A percentile compares a stretch with the other conserved stretches of the same genome.
Evolutionary conservation across 768 basidiomycete genomes (phyloP).

Genomic region (Mycena rebaudengoi): DNA sequence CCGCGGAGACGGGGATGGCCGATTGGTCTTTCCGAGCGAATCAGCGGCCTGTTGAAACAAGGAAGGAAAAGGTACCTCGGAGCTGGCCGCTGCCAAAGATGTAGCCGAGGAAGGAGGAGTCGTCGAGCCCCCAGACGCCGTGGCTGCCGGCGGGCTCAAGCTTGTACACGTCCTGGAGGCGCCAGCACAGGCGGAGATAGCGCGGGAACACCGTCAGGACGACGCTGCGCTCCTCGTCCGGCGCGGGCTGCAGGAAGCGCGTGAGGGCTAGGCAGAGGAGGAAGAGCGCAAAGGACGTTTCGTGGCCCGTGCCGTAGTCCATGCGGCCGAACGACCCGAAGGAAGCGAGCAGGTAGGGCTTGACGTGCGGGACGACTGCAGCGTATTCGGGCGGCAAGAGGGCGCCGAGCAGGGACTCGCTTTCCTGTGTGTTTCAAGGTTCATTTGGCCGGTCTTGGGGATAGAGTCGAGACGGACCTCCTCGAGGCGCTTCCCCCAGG

Average conservation of each 20-base stretch:
- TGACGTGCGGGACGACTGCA: slow-evolving; percentile 66
- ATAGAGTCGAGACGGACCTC: slow-evolving; percentile 57
- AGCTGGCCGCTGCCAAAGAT: slow-evolving; percentile 93
- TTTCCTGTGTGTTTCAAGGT: slow-evolving; percentile 50
- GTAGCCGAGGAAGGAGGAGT: slow-evolving; percentile 89
- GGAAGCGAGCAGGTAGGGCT: slow-evolving; percentile 80
- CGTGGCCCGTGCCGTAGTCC: slow-evolving; percentile 98
- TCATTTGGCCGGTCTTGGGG: neutral
- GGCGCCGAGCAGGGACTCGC: slow-evolving; percentile 55
- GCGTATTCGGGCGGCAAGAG: slow-evolving; percentile 58
- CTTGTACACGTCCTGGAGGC: slow-evolving; percentile 86
- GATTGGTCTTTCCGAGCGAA: slow-evolving; percentile 59
- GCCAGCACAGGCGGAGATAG: slow-evolving; percentile 86
- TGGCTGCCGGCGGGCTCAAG: slow-evolving; percentile 97
- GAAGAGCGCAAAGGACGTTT: slow-evolving; percentile 86
- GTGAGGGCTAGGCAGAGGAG: slow-evolving; percentile 76
- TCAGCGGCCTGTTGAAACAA: slow-evolving; percentile 16
- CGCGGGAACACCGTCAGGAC: slow-evolving; percentile 73
- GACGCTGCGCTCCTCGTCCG: slow-evolving; percentile 67
- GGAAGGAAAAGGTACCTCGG: slow-evolving; percentile 57
- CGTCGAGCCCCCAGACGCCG: slow-evolving; percentile 98
- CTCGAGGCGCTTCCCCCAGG: slow-evolving; percentile 82
- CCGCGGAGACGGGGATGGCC: slow-evolving; percentile 68
- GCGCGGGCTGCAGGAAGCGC: slow-evolving; percentile 66
- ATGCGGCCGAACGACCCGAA: slow-evolving; percentile 92